These are phyloP conservation scores for Dillenia turbinata DNA, from an alignment of 164 flowering plant species.

Conservation along the genomic window DNA sequence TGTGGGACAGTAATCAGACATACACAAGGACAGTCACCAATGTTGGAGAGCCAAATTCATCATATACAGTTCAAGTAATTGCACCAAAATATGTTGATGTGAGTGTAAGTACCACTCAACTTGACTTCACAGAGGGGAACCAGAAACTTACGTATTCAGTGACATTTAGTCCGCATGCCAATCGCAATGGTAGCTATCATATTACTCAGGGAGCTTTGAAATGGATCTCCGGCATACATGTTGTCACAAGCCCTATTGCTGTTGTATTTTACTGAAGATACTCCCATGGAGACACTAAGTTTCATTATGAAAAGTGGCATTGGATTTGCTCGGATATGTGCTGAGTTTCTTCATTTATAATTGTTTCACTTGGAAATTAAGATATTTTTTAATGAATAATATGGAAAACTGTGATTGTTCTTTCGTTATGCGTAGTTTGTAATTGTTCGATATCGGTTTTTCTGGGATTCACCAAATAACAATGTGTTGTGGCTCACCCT, in stretches of 20 bases:
- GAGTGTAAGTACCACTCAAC: constrained; percentile 8
- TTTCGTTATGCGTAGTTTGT: no score
- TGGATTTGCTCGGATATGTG: no score
- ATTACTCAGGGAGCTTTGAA: constrained; percentile 21
- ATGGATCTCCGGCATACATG: constrained; percentile 25
- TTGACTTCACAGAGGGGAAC: constrained; percentile 12
- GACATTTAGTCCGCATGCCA: constrained; percentile 11
- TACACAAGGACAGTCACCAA: constrained; percentile 39
- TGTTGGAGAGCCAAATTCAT: constrained; percentile 23
- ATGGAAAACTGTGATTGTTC: no score
- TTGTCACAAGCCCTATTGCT: constrained; percentile 22
- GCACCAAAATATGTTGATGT: constrained; percentile 15
- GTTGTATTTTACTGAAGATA: no score
- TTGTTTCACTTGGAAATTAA: no score
- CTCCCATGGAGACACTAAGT: no score
- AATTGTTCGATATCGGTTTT: no score
- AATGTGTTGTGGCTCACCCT: no score
- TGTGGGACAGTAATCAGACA: constrained; percentile 13
- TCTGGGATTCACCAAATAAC: no score
- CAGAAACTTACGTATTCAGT: constrained; percentile 24
- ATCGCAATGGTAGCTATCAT: neutral
- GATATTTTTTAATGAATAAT: no score
- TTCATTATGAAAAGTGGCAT: no score
- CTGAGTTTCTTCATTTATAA: no score
- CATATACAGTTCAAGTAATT: constrained; percentile 7